phyloP scores from a whole-genome alignment of 805 yeast species.

The Candida insectorum region DNA sequence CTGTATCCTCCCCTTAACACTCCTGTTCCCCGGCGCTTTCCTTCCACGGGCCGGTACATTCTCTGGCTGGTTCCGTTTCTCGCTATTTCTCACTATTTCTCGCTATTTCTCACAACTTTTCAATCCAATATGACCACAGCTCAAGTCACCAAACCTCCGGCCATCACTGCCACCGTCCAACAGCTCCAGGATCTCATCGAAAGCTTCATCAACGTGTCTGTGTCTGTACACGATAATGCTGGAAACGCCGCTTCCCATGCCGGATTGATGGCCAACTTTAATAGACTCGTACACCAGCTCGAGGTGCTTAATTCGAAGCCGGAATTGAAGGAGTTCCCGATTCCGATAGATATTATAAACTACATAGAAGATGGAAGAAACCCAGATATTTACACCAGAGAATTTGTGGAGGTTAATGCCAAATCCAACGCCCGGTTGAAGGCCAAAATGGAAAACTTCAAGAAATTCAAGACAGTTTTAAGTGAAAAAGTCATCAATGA shows the following conservation, averaged over 20 bases:
- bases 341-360: slow-evolving; percentile 82
- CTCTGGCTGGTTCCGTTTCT: too few species aligned
- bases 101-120: neutral
- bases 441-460: slow-evolving; percentile 76
- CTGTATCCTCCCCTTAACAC: too few species aligned
- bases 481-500: slow-evolving; percentile 69
- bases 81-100: too few species aligned
- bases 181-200: slow-evolving; percentile 45
- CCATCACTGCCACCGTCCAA: slow-evolving; percentile 24
- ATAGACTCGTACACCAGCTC: slow-evolving; percentile 39
- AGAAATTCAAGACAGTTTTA: slow-evolving; percentile 57
- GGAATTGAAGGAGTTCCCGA: slow-evolving; percentile 36
- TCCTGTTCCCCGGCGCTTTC: too few species aligned
- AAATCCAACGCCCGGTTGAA: slow-evolving; percentile 83
- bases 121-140: slow-evolving; percentile 28
- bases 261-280: slow-evolving; percentile 39
- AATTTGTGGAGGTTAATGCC: slow-evolving; percentile 91
- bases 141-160: slow-evolving; percentile 17
- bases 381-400: slow-evolving; percentile 95
- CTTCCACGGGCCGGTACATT: too few species aligned
- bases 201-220: slow-evolving; percentile 84
- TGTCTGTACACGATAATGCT: slow-evolving; percentile 88
- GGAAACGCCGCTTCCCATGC: slow-evolving; percentile 77
- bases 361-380: slow-evolving; percentile 96
- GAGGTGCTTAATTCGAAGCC: slow-evolving; percentile 31